Evolutionary conservation across 176 grass and related monocot species (phyloP), one percentile per base, ranked within the genome.

Genomic region (Alloteropsis semialata): DNA sequence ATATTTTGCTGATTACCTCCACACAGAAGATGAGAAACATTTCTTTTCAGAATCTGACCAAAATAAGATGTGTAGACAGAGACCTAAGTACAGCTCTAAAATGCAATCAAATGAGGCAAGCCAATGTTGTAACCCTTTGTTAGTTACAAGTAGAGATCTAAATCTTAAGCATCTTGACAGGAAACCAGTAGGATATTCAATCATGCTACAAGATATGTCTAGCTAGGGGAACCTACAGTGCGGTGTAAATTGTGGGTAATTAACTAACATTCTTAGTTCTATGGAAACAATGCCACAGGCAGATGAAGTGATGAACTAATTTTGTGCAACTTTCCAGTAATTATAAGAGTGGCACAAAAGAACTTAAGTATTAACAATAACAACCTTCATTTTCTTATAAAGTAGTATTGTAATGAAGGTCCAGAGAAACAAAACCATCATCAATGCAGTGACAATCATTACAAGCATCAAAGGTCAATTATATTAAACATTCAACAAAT

Each of bases 231-330:
- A 46, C 41, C n/a, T n/a, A n/a, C n/a, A n/a, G n/a, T n/a, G n/a
- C n/a, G n/a, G n/a, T n/a, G n/a, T n/a, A n/a, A n/a, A n/a, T n/a
- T n/a, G n/a, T n/a, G n/a, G n/a, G n/a, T n/a, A n/a, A n/a, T n/a
- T n/a, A n/a, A n/a, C n/a, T 37, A 81, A 46, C 3, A 36, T 37
- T 59, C 16, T 68, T 68, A 87, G 44, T 82, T 86, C 33, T 22
- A 46, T 66, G 59, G 29, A 61, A 76, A 76, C 44, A 79, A n/a
- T 77, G 43, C 10, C 14, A 71, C 2, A 7, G n/a, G 2, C 8
- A 49, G 11, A 65, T 64, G 5, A 6, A 34, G 9, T 54, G 16
- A n/a, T n/a, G n/a, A n/a, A n/a, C n/a, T 10, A 62, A 6, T 60
- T 38, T 78, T 58, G 42, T 72, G 54, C 38, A 63, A 33, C 6